Evolutionary conservation across 305 asterid species (phyloP), one percentile per base, ranked within the genome.

Genomic region (Fraxinus angustifolia): DNA sequence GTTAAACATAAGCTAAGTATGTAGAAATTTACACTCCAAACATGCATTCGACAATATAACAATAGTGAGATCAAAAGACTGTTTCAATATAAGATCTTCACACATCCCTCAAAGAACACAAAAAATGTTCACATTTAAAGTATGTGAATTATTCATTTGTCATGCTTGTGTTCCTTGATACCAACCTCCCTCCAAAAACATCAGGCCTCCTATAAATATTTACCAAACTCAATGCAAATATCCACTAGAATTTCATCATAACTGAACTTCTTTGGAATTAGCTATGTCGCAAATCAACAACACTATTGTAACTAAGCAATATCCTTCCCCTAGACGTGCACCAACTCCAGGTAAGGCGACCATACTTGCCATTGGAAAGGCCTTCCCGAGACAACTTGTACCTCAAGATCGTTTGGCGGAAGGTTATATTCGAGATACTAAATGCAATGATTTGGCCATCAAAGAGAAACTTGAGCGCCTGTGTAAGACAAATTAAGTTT

Each of bases 351-450:
- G 97, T 10, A 95, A 93, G 85, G 99, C 99, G 6, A 90, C 97
- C 23, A 40, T 93, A 3, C 97, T 95, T 40, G 93, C 98, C 10
- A 84, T 93, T 1, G 98, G 98, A 6, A 93, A 95, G 84, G 99
- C 99, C 82, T 91, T 95, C 81, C 97, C 97, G 6, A 82, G 90
- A 35, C 98, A 93, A 81, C 88, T 93, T 4, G 97, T 95, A 30
- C 98, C 93, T 19, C 99, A 95, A 65, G 98, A 95, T 5, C 83
- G 87, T 84, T 82, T 95, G 82, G 99, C 92, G 11, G 98, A 95
- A 78, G 99, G 98, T 33, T 95, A 86, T 30, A 81, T 90, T 2
- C 95, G 93, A 17, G 98, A 95, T 82, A 95, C 94, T 10, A 95
- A 90, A 28, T 95, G 99, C 80, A 80, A 79, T 1, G 98, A 95